Base-by-base conservation (phyloP, 306 rosid species). In the Prunus armeniaca region DNA sequence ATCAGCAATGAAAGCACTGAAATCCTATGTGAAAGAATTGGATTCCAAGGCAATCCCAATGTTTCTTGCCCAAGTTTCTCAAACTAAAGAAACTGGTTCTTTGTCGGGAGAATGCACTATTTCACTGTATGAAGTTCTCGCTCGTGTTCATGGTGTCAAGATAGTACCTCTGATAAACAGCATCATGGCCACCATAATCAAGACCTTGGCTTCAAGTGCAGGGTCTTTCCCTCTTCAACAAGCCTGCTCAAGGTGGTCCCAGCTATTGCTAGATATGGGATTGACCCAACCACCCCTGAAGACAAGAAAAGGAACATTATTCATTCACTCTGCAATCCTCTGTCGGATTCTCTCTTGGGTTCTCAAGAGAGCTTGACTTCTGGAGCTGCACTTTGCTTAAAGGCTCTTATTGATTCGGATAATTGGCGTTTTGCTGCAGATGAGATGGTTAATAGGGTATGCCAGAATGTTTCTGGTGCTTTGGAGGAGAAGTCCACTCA, bases 11-110 rank as follows among this genome's bases (percentile, higher is more conserved):
- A 87, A 86, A 79, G 89, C 90, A 15, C 83, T 95, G 70, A 88
- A 84, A 55, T 83, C 91, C 4, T 89, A 95, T 56, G 97, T 92
- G 63, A 95, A 90, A 79, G 97, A 89, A 57, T 74, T 95, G 74
- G 98, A 95, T 49, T 81, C 80, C 57, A 88, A 83, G 88, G 82
- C 96, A 58, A 95, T 95, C 51, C 97, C 92, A 1, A 73, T 83
- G 49, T 95, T 95, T 84, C 93, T 92, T 47, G 97, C 91, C 18
- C 96, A 95, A 83, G 97, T 95, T 85, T 95, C 92, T n/a, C 93
- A 90, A 79, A 86, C 91, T 27, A 92, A 90, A 75, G 97, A 89
- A 75, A 83, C 84, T 0, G 91, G 97, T 52, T 75, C 93, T 41
- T 74, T 90, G 45, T 87, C 96, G 0, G 96, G 89, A 47, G 97